Evolutionary conservation across 1,284 basidiomycete genomes (phyloP), one percentile per base, ranked within the genome.

Genomic region (Leucoagaricus sp.): DNA sequence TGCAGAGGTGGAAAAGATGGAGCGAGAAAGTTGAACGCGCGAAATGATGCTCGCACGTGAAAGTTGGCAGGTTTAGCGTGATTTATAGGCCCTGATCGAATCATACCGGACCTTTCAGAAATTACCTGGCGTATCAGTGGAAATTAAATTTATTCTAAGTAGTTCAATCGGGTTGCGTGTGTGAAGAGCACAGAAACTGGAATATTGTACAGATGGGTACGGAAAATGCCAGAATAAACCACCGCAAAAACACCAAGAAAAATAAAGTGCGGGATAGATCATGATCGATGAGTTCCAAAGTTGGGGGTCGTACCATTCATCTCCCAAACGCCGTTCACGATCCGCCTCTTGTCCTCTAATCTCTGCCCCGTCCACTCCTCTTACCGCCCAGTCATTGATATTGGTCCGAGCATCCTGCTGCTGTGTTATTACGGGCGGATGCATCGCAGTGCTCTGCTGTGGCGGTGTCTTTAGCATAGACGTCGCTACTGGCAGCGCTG

Each of bases 321-420:
- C 38, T 53, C 57, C 66, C 64, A 71, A 51, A 58, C 61, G 33
- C 58, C 59, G 41, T 63, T 52, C 33, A 63, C 46, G 7, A 50
- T 58, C 29, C 59, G 65, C 52, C 72, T 76, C 65, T 65, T 73
- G 58, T 71, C 69, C 42, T 74, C 78, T 49, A 75, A 63, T 61
- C 75, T 69, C 57, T 68, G 64, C 1, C 73, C 78, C 12, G 75
- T 78, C 80, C 77, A 78, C 19, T 55, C 53, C 62, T 60, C 73
- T 65, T 57, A 68, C 63, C 2, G 47, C 78, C 87, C 87, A 85
- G 65, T 86, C 79, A 45, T 76, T 75, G 29, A 67, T 60, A 12
- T 49, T 31, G 26, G 45, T 23, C 12, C 28, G 36, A 13, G 42
- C 47, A 7, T 34, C 41, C 63, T 66, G 47, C 65, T 66, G 49